phyloP scores from a whole-genome alignment of 1,284 basidiomycete genomes.

The Malassezia restricta region DNA sequence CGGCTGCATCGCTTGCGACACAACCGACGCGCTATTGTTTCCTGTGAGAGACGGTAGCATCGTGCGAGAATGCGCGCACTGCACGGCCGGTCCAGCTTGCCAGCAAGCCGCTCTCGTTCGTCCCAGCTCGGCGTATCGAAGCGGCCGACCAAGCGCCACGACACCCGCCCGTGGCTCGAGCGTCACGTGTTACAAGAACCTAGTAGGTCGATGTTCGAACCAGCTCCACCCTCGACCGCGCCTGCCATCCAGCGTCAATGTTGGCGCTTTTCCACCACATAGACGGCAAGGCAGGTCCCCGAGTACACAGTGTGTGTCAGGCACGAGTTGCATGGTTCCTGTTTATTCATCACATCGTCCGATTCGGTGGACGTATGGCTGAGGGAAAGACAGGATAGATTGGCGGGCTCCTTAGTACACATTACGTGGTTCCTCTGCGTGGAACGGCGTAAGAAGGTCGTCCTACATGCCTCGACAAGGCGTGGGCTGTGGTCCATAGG shows the following conservation, averaged over 20 bases:
- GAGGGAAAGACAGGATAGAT: slow-evolving; percentile 19
- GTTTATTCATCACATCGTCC: slow-evolving; percentile 18
- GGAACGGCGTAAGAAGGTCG: slow-evolving; percentile 10
- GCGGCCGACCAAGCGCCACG: neutral
- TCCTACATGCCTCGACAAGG: slow-evolving; percentile 3
- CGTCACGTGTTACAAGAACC: neutral
- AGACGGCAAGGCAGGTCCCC: neutral
- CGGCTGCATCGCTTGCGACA: slow-evolving; percentile 21
- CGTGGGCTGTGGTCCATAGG: neutral
- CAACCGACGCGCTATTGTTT: slow-evolving; percentile 4
- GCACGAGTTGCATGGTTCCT: no score
- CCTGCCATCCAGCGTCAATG: no score
- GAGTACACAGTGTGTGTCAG: neutral
- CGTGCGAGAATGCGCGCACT: neutral
- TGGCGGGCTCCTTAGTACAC: slow-evolving; percentile 6
- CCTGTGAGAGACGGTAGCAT: slow-evolving; percentile 11
- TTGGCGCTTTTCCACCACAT: no score
- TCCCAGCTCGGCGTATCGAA: neutral
- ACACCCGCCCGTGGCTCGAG: slow-evolving; percentile 9
- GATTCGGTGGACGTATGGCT: slow-evolving; percentile 10
- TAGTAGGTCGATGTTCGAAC: neutral
- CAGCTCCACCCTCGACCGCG: no score
- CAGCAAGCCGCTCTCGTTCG: neutral
- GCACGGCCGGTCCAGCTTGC: neutral
- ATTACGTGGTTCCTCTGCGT: slow-evolving; percentile 5